Conservation (phyloP, 371 early-diverging fungal species). For the Apophysomyces variabilis region DNA sequence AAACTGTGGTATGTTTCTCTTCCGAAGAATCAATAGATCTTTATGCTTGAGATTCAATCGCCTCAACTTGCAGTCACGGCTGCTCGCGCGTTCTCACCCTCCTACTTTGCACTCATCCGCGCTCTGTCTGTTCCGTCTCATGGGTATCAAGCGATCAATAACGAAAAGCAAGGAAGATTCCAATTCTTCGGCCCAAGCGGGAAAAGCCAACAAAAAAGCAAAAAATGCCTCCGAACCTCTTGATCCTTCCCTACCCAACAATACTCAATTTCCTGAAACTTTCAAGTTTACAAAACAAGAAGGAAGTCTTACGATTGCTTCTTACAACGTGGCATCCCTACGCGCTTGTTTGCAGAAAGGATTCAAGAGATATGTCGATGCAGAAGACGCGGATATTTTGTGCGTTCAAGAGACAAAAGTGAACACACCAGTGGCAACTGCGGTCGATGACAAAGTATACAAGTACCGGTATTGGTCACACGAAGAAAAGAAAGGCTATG, state of each 20-base stretch:
- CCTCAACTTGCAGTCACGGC: background rate
- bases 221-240: slow-evolving; percentile 25
- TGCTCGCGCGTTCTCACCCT: background rate
- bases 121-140: background rate
- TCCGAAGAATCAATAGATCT: too few species aligned
- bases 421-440: slow-evolving; percentile 53
- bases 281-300: slow-evolving; percentile 52
- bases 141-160: slow-evolving; percentile 1
- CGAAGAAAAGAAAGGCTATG: slow-evolving; percentile 83
- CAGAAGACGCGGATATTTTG: slow-evolving; percentile 85
- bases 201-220: background rate
- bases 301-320: slow-evolving; percentile 71
- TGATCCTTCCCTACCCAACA: slow-evolving; percentile 59
- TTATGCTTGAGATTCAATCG: too few species aligned
- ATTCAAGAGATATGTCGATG: slow-evolving; percentile 73
- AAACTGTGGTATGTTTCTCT: background rate
- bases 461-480: slow-evolving; percentile 75
- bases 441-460: slow-evolving; percentile 64
- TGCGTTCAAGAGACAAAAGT: slow-evolving; percentile 90
- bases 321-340: slow-evolving; percentile 84
- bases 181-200: background rate
- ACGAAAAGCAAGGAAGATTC: background rate
- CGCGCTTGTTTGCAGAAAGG: slow-evolving; percentile 82
- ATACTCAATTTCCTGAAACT: slow-evolving; percentile 65
- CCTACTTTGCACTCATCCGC: background rate